Conservation (phyloP, 2,329 filamentous ascomycete species). For the Claviceps sp. region DNA sequence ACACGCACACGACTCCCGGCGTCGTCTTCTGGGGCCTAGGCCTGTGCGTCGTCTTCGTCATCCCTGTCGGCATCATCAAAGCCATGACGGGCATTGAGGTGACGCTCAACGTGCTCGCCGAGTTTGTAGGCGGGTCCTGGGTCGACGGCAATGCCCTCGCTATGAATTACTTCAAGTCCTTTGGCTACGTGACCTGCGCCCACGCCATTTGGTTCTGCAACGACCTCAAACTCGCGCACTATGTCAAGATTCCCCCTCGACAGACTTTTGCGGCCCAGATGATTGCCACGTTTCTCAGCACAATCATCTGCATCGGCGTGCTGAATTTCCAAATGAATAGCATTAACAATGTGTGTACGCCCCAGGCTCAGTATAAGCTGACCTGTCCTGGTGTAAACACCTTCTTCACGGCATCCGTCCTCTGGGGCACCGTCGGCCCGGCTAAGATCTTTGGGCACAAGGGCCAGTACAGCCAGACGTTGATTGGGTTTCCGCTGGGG, state of each 20-base stretch:
- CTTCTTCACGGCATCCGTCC: conserved; percentile 42
- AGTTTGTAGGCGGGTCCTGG: conserved; percentile 38
- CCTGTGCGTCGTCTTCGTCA: conserved; percentile 35
- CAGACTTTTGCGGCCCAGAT: conserved; percentile 47
- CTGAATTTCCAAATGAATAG: conserved; percentile 35
- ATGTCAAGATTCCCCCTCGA: conserved; percentile 48
- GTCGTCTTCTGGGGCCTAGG: conserved; percentile 38
- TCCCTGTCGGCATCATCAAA: conserved; percentile 39
- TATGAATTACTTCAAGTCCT: conserved; percentile 43
- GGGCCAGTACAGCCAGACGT: conserved; percentile 33
- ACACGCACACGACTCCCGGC: conserved; percentile 36
- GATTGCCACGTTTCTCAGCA: conserved; percentile 40
- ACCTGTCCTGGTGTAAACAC: conserved; percentile 40
- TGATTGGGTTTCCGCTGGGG: conserved; percentile 38
- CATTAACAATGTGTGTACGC: conserved; percentile 35
- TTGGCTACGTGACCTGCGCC: conserved; percentile 35
- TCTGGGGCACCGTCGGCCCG: conserved; percentile 42
- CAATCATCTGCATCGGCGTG: conserved; percentile 35
- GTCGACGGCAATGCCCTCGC: conserved; percentile 36
- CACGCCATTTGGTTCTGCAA: conserved; percentile 38
- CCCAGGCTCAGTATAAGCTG: conserved; percentile 32
- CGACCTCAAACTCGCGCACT: conserved; percentile 37
- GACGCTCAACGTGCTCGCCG: conserved; percentile 38
- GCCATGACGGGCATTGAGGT: conserved; percentile 40
- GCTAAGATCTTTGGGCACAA: conserved; percentile 34